A percentile compares a stretch with the other conserved stretches of the same genome.
phyloP scores from a whole-genome alignment of 1,284 basidiomycete genomes.

The Abortiporus biennis region DNA sequence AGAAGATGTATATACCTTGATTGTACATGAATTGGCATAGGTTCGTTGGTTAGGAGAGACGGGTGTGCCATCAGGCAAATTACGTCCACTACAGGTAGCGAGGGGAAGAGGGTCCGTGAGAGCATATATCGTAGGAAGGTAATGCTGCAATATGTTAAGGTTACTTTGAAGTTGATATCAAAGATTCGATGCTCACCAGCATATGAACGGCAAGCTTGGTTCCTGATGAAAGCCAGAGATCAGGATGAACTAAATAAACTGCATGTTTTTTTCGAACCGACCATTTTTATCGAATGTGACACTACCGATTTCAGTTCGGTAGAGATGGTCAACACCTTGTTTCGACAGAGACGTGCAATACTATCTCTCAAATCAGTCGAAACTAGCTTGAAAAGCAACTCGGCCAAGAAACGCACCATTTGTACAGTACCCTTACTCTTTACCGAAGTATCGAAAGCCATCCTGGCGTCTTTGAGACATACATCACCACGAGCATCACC shows the following conservation, averaged over 20 bases:
- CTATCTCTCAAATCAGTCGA: conserved; percentile 28
- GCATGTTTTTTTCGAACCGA: no score
- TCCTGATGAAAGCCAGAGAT: no score
- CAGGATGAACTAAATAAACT: no score
- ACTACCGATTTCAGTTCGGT: conserved; percentile 61
- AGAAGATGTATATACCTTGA: conserved; percentile 45
- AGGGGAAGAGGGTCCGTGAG: conserved; percentile 61
- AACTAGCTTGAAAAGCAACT: conserved; percentile 7
- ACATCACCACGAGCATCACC: conserved; percentile 52
- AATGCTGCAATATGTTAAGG: conserved; percentile 37
- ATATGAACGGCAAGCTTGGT: conserved; percentile 56
- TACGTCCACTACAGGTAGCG: conserved; percentile 55
- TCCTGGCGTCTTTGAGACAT: conserved; percentile 67
- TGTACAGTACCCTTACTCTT: no score
- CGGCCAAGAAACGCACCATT: no score
- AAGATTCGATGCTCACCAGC: conserved; percentile 38
- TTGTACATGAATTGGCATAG: conserved; percentile 71
- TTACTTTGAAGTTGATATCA: neutral
- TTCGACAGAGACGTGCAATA: conserved; percentile 60
- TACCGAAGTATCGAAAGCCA: conserved; percentile 56
- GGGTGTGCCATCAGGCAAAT: conserved; percentile 46
- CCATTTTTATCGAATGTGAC: conserved; percentile 60
- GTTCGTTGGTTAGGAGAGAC: conserved; percentile 38
- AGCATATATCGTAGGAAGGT: conserved; percentile 63
- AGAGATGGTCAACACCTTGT: conserved; percentile 31